Evolutionary conservation across 2,329 filamentous ascomycete genomes (phyloP).

Genomic region (Nigrospora oryzae): DNA sequence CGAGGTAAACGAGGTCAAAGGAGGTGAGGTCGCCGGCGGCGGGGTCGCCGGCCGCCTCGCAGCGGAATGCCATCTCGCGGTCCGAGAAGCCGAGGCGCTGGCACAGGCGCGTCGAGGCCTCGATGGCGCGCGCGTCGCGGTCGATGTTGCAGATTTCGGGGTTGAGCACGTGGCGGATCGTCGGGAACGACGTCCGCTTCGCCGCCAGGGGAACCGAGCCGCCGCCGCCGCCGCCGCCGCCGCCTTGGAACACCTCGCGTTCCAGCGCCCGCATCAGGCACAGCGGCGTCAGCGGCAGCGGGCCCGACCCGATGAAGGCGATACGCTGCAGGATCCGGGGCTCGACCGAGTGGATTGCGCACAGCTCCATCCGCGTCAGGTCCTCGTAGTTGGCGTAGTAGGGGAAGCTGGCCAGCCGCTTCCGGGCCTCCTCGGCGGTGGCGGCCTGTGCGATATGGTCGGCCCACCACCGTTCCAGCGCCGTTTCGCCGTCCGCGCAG

Average conservation of each 20-base stretch:
- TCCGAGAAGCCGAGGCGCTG: slow-evolving; percentile 17
- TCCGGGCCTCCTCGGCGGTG: slow-evolving; percentile 6
- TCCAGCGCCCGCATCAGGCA: slow-evolving; percentile 29
- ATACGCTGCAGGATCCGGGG: slow-evolving; percentile 20
- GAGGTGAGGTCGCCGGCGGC: slow-evolving; percentile 14
- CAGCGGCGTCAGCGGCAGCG: slow-evolving; percentile 37
- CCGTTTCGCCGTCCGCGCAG: slow-evolving; percentile 33
- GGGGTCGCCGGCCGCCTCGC: slow-evolving; percentile 19
- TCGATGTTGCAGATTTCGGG: slow-evolving; percentile 31
- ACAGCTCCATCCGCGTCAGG: slow-evolving; percentile 35
- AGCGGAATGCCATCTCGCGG: slow-evolving; percentile 26
- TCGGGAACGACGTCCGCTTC: not conserved
- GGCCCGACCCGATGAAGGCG: slow-evolving; percentile 41
- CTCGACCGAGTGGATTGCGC: slow-evolving; percentile 26
- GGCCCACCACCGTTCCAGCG: slow-evolving; percentile 36
- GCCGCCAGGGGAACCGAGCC: not conserved
- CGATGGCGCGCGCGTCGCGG: slow-evolving; percentile 23
- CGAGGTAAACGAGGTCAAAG: slow-evolving; percentile 39
- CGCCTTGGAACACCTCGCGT: not conserved
- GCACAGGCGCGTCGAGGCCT: slow-evolving; percentile 19
- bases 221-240: no score
- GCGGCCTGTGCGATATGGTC: slow-evolving; percentile 18
- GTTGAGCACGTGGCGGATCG: not conserved
- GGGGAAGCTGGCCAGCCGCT: slow-evolving; percentile 29
- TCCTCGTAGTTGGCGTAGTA: slow-evolving; percentile 41